Percentiles rank a stretch among this genome's conserved stretches.
These are phyloP conservation scores for Candida easanensis DNA, from an alignment of 805 yeast species.

Conservation along the genomic window DNA sequence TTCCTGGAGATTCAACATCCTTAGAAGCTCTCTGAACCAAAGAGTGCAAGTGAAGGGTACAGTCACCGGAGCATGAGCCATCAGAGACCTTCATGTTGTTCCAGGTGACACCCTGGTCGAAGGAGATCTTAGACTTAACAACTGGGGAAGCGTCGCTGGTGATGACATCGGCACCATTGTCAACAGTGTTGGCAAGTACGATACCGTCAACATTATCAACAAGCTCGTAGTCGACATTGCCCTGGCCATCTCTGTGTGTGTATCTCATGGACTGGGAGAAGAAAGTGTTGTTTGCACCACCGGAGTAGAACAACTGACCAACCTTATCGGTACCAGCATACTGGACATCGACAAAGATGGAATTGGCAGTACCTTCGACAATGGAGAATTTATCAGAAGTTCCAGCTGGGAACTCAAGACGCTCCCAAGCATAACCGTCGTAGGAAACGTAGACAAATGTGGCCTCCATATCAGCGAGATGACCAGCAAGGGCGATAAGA, in stretches of 20 bases:
- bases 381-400: constrained; percentile 28
- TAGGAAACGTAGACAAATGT: constrained; percentile 31
- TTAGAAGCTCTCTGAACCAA: constrained; percentile 28
- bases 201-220: constrained; percentile 57
- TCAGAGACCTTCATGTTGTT: constrained; percentile 24
- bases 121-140: constrained; percentile 33
- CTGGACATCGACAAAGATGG: constrained; percentile 39
- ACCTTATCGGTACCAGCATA: constrained; percentile 16
- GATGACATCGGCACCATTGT: constrained; percentile 20
- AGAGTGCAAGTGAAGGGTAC: constrained; percentile 36
- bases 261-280: constrained; percentile 44
- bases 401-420: constrained; percentile 32
- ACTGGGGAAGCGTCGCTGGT: constrained; percentile 7
- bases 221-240: constrained; percentile 35
- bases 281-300: constrained; percentile 51
- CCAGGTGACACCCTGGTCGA: constrained; percentile 38
- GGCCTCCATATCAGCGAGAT: constrained; percentile 21
- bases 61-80: constrained; percentile 22
- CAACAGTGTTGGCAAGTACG: constrained; percentile 46
- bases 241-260: constrained; percentile 32
- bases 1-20: constrained; percentile 25
- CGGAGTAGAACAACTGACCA: constrained; percentile 32
- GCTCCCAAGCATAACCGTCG: constrained; percentile 33
- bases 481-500: constrained; percentile 34
- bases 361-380: constrained; percentile 36